A percentile compares a stretch with the other conserved stretches of the same genome.
Evolutionary conservation across 805 yeast species (phyloP).

Genomic region (Phaffomyces opuntiae): DNA sequence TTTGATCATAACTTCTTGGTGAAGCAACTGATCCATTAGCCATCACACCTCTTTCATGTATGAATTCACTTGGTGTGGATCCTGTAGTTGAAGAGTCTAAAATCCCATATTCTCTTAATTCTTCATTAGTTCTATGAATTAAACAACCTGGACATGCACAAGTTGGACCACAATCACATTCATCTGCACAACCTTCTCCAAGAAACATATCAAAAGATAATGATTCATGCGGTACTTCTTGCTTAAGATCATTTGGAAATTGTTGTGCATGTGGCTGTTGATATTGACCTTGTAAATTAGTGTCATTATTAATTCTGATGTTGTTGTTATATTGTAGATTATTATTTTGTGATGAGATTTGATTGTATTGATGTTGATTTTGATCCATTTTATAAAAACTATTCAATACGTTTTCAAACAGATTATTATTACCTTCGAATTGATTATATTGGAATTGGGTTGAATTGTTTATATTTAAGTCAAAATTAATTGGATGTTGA

Average conservation of each 20-base stretch:
- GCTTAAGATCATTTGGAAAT: neutral
- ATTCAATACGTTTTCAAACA: neutral
- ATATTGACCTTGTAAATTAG: neutral
- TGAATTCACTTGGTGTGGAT: conserved; percentile 12
- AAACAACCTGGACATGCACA: conserved; percentile 23
- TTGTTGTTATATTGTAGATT: neutral
- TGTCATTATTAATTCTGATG: too few species aligned
- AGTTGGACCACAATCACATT: conserved; percentile 21
- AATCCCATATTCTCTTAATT: conserved; percentile 18
- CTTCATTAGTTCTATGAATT: conserved; percentile 23
- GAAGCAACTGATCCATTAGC: neutral
- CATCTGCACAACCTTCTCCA: conserved; percentile 19
- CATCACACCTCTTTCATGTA: neutral
- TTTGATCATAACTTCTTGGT: neutral
- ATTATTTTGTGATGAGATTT: too few species aligned
- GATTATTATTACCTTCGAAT: too few species aligned
- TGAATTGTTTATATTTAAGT: too few species aligned
- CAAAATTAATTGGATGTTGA: neutral
- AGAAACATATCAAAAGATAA: conserved; percentile 16
- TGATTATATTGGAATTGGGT: too few species aligned
- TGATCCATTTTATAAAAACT: neutral
- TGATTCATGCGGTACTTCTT: neutral
- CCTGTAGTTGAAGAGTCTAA: conserved; percentile 13
- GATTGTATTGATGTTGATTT: neutral
- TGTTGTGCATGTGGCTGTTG: neutral